Base-by-base conservation (phyloP, 2,329 filamentous ascomycete species). In the Phaeophleospora eucalypticola region DNA sequence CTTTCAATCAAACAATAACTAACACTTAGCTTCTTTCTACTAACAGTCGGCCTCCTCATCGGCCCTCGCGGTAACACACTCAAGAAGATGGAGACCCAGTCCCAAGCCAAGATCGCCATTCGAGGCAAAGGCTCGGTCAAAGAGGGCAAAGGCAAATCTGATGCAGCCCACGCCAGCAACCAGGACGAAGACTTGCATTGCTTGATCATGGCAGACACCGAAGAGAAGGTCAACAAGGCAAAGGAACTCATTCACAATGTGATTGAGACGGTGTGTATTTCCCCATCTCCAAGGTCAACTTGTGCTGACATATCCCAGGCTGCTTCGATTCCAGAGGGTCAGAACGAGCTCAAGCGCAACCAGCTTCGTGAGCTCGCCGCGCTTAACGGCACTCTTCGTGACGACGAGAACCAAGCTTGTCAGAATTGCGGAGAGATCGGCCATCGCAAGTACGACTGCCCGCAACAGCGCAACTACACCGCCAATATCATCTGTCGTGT, bases 121-220 rank as follows among this genome's bases (percentile, higher is more conserved):
- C 91, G 93, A 73, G 93, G 93, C 77, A 98, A 98, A 75, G 93
- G 93, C 68, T 98, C 93, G 63, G 93, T 98, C 69, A 98, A 98
- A 74, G 93, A 98, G 81, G 93, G 93, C 77, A 98, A 98, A 71
- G 93, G 93, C 60, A 89, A 93, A 60, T 97, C 93, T 75, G 93
- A 98, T 71, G 93, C 93, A 63, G 93, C 93, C 75, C 93, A 98
- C 73, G 89, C 91, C 70, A 97, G 93, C 80, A 98, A 98, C 78
- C 93, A 98, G 80, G 93, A 98, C 77, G 93, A 98, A 74, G 93
- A 98, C 69, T 79, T 98, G 48, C 93, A 98, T 73, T 98, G 93
- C 72, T 77, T 98, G 68, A 97, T 98, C 74, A 98, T 98, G 93
- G 93, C 93, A 65, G 93, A 98, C 66, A 97, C 91, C 32, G 94